Evolutionary conservation across 495 filamentous ascomycete species (phyloP), one percentile per base, ranked within the genome.

Genomic region (Tuber microsphaerosporum): DNA sequence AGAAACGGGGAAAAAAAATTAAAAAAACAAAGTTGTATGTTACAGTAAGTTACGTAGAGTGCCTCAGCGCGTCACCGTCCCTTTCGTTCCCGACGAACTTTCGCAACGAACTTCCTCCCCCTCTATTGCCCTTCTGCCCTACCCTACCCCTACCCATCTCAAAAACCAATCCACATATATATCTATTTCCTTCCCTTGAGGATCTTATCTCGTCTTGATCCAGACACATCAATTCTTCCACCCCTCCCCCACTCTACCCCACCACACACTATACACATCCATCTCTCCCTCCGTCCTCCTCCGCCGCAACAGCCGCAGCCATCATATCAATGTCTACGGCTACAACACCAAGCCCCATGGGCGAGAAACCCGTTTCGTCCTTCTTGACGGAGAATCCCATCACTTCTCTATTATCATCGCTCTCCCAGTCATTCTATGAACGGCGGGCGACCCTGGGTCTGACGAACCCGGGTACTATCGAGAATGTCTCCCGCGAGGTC

Each of bases 401-500:
- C 69, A 86, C 88, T 75, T 85, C 88, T 71, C 86, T 89, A 72
- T 82, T 97, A 76, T 87, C 88, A 84, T 91, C 97, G 86, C 90
- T 89, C 84, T 96, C 95, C 85, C 87, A 84, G 76, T 88, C 90
- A 61, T 99, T 99, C 84, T 90, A 90, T 70, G 92, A 94, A 75
- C 89, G 92, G 85, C 90, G 95, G 86, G 91, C 89, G 78, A 90
- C 90, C 84, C 88, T 99, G 77, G 94, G 94, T 76, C 87, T 99
- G 71, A 88, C 91, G 44, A 97, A 97, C 84, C 95, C 95, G 44
- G 95, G 96, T 73, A 92, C 91, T 39, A 90, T 97, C 74, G 95
- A 99, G 84, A 92, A 92, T 81, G 91, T 99, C 83, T 90, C 90
- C 74, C 89, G 92, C 79, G 95, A 99, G 88, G 93, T 97, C 69